These are phyloP conservation scores for Pythium periplocum DNA, from an alignment of 352 stramenopile genomes.

Conservation along the genomic window DNA sequence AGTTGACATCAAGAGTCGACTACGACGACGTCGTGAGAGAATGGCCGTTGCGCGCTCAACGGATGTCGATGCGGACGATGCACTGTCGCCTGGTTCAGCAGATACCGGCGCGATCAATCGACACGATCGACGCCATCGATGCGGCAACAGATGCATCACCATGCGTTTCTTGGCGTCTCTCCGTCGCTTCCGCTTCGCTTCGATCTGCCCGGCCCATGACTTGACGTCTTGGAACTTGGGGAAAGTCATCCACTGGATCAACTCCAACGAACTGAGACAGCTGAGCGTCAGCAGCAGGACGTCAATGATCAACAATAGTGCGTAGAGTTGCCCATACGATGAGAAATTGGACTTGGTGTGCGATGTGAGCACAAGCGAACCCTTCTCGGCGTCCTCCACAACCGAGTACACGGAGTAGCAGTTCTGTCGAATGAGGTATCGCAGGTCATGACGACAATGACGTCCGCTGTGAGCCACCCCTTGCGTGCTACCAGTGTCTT, in stretches of 20 bases:
- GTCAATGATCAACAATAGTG: conserved; percentile 17
- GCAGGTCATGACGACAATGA: conserved; percentile 6
- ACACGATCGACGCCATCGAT: no score
- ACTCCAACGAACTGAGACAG: conserved; percentile 14
- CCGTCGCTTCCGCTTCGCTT: neutral
- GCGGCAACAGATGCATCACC: no score
- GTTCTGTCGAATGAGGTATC: conserved; percentile 17
- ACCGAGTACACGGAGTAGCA: conserved; percentile 9
- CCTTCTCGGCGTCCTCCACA: neutral
- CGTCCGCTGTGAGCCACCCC: conserved; percentile 15
- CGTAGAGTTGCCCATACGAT: conserved; percentile 14
- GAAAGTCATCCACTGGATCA: conserved; percentile 14
- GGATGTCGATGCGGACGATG: no score
- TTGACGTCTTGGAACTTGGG: conserved; percentile 15
- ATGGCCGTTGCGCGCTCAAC: no score
- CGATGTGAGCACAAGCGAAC: conserved; percentile 4
- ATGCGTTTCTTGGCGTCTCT: neutral
- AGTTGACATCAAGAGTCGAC: conserved; percentile 7
- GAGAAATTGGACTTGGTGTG: conserved; percentile 13
- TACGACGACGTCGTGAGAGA: neutral
- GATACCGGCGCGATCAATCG: no score
- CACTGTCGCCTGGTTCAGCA: no score
- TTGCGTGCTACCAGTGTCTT: conserved; percentile 4
- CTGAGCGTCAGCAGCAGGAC: conserved; percentile 14
- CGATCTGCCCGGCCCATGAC: conserved; percentile 10